Evolutionary conservation across 139 green algal species (phyloP).

Genomic region (Chlamydomonas asymmetrica): DNA sequence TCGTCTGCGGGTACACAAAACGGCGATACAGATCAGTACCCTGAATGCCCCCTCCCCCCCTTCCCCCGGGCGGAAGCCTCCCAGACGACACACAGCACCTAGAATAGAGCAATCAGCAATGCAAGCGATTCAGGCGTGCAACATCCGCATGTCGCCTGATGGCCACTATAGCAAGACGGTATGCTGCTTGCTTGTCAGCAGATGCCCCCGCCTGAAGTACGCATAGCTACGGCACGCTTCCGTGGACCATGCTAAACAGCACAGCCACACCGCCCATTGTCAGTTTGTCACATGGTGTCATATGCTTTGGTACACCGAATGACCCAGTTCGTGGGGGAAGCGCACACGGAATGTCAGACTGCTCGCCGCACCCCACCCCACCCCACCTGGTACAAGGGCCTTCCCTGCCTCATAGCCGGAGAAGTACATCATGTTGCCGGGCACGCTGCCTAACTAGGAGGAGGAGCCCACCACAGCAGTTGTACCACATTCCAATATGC

Average conservation of each 20-base stretch:
- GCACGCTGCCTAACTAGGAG: conserved; percentile 62
- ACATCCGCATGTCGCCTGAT: neutral
- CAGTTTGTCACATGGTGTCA: neutral
- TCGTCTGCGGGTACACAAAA: conserved; percentile 1
- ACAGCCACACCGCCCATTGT: neutral
- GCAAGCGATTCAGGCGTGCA: neutral
- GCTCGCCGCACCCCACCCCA: neutral
- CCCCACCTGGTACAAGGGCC: conserved; percentile 31
- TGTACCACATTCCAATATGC: too few relatives aligned
- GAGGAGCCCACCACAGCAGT: too few relatives aligned
- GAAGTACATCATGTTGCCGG: conserved; percentile 80
- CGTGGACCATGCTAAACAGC: neutral
- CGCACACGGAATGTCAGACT: neutral
- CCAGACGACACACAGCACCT: neutral
- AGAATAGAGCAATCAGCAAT: neutral
- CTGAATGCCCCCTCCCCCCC: neutral
- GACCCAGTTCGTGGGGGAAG: too few relatives aligned
- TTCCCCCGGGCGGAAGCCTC: neutral
- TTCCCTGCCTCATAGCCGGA: conserved; percentile 66
- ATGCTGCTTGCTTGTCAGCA: too few relatives aligned
- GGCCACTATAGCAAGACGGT: too few relatives aligned
- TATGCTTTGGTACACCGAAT: neutral
- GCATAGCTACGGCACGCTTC: too few relatives aligned
- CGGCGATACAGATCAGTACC: neutral
- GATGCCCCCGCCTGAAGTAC: too few relatives aligned